These are phyloP conservation scores for Tylopilus vinaceipallidus DNA, from an alignment of 768 basidiomycete species.

Conservation along the genomic window DNA sequence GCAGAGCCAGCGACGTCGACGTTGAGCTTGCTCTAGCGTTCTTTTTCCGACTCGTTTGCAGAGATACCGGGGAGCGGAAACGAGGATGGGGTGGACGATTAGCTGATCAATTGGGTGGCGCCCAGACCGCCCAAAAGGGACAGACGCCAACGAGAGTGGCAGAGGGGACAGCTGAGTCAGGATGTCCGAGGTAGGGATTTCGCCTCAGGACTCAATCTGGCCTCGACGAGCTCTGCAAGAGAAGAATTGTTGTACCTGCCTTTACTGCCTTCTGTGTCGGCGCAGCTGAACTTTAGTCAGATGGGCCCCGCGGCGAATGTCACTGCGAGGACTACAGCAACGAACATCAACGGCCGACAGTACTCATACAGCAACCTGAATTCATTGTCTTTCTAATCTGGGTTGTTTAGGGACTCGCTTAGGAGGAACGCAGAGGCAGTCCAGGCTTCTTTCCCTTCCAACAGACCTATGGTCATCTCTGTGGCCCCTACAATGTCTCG, in stretches of 20 bases:
- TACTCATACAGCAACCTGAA: conserved; percentile 33
- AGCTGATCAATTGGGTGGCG: conserved; percentile 19
- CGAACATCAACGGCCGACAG: conserved; percentile 13
- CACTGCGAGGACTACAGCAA: not conserved
- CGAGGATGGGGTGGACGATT: conserved; percentile 13
- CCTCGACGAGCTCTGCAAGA: conserved; percentile 18
- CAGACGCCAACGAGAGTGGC: conserved; percentile 5
- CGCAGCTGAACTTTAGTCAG: too few relatives aligned
- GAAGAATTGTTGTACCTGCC: conserved; percentile 13
- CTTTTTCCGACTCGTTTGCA: conserved; percentile 23
- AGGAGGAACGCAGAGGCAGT: conserved; percentile 27
- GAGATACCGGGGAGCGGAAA: conserved; percentile 12
- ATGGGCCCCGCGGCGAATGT: conserved; percentile 3
- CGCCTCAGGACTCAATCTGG: conserved; percentile 9
- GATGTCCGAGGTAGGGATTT: conserved; percentile 17
- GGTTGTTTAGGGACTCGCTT: conserved; percentile 33
- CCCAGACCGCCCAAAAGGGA: conserved; percentile 11
- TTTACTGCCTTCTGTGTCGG: not conserved
- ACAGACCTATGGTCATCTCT: conserved; percentile 1
- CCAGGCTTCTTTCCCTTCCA: conserved; percentile 16
- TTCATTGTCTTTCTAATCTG: conserved; percentile 31
- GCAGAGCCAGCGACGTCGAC: conserved; percentile 6
- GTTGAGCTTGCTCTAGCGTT: conserved; percentile 12
- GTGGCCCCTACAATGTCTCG: conserved; percentile 10
- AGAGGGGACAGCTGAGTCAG: conserved; percentile 14